Evolutionary conservation across 2,329 filamentous ascomycete species (phyloP), one percentile per base, ranked within the genome.

Genomic region (Simplicillium sp.): DNA sequence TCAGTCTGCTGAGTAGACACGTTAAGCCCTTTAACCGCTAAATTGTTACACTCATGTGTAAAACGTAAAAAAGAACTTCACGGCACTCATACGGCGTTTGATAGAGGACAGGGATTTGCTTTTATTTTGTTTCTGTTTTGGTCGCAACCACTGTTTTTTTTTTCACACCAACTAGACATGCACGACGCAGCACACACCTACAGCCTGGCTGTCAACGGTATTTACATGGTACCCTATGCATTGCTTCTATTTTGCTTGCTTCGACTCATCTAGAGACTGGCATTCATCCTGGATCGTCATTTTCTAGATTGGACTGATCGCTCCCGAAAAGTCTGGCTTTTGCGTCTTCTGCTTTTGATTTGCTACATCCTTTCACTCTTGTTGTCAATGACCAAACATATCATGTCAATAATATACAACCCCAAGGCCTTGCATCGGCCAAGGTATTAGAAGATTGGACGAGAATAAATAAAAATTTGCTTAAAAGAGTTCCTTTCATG

Each of bases 81-180:
- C 39, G 46, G 47, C 45, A 52, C 49, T 25, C 20, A 25, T 25
- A 25, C 20, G 54, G 54, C 54, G 54, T 57, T 57, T 54, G 50
- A 49, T 57, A 57, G 54, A 57, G 49, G 53, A 50, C 43, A 47
- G 47, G 50, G 42, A 46, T 43, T 34, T 41, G 20, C 35, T 45
- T 44, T 45, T 34, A 34, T 40, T 38, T 41, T 37, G 29, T 40
- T 43, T 44, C 44, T 45, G 28, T n/a, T 35, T 25, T 25, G 20
- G 9, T 9, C 20, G 20, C 20, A 25, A 25, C 20, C 5, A 25
- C 20, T 25, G 20, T 25, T 25, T 25, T 9, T 9, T n/a, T 9
- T 9, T 9, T 5, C 20, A 25, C 5, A 25, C 20, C 20, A 25
- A 25, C 20, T 25, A 25, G 20, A 25, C 20, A 25, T 25, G 9